Base-by-base conservation (phyloP, 1,284 basidiomycete species). In the Boletus mariae region DNA sequence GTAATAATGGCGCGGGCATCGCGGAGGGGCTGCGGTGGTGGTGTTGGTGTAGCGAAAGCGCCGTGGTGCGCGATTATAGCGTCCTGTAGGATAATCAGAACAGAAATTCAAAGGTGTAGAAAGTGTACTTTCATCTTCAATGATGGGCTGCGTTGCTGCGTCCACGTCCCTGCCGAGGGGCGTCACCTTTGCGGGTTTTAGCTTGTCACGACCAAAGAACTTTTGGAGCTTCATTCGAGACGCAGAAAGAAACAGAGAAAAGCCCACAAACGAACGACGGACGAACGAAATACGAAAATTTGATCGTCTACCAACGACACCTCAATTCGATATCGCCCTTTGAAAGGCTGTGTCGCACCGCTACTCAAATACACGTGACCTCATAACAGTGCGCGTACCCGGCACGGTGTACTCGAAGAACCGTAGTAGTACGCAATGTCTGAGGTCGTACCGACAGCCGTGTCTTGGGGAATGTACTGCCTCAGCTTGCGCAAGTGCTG, bases 321-420 rank as follows among this genome's bases (percentile, higher is more conserved):
- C 8, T 13, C 1, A 34, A 29, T 31, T 55, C 53, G 56, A 59
- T 62, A 64, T 60, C 63, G 57, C 53, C 29, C 45, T 20, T 20
- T 20, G 20, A 46, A 47, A 68, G 67, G 65, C 67, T 69, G 66
- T 67, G 62, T 7, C 26, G 31, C 61, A 66, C 64, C 8, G 60
- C 60, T 61, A 32, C 50, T 32, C 32, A 46, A 46, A 3, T 20
- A 13, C 59, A 62, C 60, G 61, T 58, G 60, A 64, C 61, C 28
- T 48, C 20, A 49, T 29, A 49, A 83, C 73, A 1, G 74, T 76
- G 20, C 0, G 73, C 74, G 41, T 73, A 73, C 56, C 84, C 0
- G 71, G 65, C 1, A 66, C 59, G 1, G 83, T 85, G 57, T 79
- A 81, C 65, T 87, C 84, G 61, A 82, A 84, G 20, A 20, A 20